Evolutionary conservation across 1,284 basidiomycete species (phyloP).

Genomic region (Cystobasidiaceae sp.): DNA sequence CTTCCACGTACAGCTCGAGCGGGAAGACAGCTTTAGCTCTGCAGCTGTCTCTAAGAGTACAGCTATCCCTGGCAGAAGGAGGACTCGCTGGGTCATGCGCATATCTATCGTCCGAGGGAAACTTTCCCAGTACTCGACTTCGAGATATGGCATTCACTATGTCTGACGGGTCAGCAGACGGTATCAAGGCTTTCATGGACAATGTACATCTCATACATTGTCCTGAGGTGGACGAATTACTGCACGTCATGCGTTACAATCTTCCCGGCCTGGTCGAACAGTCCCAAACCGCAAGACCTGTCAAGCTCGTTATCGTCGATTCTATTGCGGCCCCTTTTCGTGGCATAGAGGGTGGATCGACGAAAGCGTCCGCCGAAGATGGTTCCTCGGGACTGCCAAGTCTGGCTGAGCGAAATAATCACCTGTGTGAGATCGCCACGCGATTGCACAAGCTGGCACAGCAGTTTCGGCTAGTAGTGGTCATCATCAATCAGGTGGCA

Average conservation of each 20-base stretch:
- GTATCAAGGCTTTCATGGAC: conserved; percentile 14
- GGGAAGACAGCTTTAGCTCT: conserved; percentile 30
- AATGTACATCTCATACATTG: conserved; percentile 22
- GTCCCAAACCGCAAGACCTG: conserved; percentile 9
- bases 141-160: conserved; percentile 14
- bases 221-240: conserved; percentile 22
- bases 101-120: conserved; percentile 31
- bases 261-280: conserved; percentile 25
- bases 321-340: conserved; percentile 31
- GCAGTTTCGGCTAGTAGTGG: no score
- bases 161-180: not conserved
- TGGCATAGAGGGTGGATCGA: conserved; percentile 11
- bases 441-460: no score
- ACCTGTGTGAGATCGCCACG: no score
- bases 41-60: conserved; percentile 31
- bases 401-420: no score
- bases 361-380: no score
- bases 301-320: conserved; percentile 29
- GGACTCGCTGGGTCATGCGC: conserved; percentile 25
- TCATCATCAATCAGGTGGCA: no score
- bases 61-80: conserved; percentile 14
- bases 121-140: conserved; percentile 24
- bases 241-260: conserved; percentile 27
- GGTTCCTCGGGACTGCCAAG: not conserved
- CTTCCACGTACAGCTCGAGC: not conserved